These are phyloP conservation scores for Solanum chiquidenum DNA, from an alignment of 257 asterid species.

Conservation along the genomic window DNA sequence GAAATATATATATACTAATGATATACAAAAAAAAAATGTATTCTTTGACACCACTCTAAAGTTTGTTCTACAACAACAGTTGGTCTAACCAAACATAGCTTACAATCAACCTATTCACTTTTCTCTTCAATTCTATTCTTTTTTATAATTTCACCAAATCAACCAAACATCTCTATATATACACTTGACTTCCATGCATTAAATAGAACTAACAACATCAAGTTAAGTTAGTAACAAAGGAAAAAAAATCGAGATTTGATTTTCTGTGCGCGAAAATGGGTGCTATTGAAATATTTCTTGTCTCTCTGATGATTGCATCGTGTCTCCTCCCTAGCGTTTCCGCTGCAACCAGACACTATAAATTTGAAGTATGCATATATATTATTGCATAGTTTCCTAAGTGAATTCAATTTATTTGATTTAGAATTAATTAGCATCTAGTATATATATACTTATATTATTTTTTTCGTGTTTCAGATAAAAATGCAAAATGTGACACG, in stretches of 20 bases:
- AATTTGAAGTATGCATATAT: constrained; percentile 18
- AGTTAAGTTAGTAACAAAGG: not conserved
- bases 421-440: not conserved
- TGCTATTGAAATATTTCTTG: not conserved
- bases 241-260: not conserved
- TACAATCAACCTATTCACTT: not conserved
- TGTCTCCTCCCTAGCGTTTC: constrained; percentile 1
- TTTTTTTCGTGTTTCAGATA: not conserved
- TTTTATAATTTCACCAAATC: constrained; percentile 4
- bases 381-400: not conserved
- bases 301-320: constrained; percentile 5
- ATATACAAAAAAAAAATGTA: not conserved
- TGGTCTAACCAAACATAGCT: constrained; percentile 3
- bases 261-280: constrained; percentile 3
- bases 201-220: not conserved
- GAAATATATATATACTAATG: not conserved
- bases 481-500: not conserved
- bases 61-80: constrained; percentile 4
- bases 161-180: constrained; percentile 12
- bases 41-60: not conserved
- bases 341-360: constrained; percentile 23
- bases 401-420: not conserved
- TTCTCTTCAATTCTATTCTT: not conserved
- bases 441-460: too few relatives aligned
- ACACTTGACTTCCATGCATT: not conserved